Evolutionary conservation across 164 flowering plant genomes (phyloP).

Genomic region (Berberis thunbergii): DNA sequence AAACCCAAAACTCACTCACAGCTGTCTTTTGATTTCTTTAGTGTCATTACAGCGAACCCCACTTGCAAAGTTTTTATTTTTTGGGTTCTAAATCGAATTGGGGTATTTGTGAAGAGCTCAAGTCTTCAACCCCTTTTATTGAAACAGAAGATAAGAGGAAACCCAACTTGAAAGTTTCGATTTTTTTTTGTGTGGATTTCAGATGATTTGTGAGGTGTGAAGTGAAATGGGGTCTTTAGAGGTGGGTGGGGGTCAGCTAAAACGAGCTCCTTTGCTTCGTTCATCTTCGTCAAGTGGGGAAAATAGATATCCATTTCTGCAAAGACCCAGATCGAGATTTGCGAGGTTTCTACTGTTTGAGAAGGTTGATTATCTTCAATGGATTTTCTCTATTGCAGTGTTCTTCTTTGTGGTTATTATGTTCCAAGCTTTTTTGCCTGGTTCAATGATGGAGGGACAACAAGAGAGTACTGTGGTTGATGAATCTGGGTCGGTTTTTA

Average conservation of each 20-base stretch:
- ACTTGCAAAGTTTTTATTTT: too few species aligned
- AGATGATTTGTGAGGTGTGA: neutral
- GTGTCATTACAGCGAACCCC: too few species aligned
- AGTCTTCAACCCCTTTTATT: too few species aligned
- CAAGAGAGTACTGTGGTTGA: constrained; percentile 6
- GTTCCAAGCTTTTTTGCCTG: constrained; percentile 69
- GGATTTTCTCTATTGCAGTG: constrained; percentile 60
- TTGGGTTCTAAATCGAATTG: too few species aligned
- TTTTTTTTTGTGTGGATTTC: too few species aligned
- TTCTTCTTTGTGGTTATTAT: constrained; percentile 58
- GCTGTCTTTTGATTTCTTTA: too few species aligned
- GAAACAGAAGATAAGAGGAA: too few species aligned
- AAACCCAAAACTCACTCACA: too few species aligned
- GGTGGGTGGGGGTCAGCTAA: constrained; percentile 30
- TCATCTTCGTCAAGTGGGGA: constrained; percentile 29
- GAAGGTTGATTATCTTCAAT: constrained; percentile 71
- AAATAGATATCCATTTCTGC: constrained; percentile 32
- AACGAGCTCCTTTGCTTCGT: constrained; percentile 43
- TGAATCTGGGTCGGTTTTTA: constrained; percentile 1
- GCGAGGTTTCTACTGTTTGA: constrained; percentile 54
- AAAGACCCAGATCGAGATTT: constrained; percentile 69
- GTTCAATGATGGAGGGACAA: constrained; percentile 42
- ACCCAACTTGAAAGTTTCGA: too few species aligned
- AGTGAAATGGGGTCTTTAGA: constrained; percentile 74
- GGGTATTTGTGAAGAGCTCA: too few species aligned